Evolutionary conservation across 257 asterid species (phyloP), one percentile per base, ranked within the genome.

Genomic region (Ilex asprella): DNA sequence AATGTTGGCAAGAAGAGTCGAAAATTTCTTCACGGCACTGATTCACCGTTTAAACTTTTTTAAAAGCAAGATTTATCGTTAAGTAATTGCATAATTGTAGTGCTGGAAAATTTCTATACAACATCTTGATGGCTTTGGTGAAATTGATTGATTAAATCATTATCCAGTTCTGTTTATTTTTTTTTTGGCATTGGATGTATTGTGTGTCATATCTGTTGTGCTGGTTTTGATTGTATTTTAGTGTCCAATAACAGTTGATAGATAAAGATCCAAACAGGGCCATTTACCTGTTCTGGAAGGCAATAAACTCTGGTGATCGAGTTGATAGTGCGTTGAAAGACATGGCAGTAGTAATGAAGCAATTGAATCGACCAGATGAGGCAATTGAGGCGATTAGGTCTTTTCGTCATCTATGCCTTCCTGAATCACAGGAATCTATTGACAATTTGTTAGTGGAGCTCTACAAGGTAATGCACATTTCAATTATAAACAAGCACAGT

Each of bases 331-430:
- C 99, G 56, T 75, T 93, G 12, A 93, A 93, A 71, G 99, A 93
- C 80, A 93, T 89, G 99, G 99, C 99, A 14, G 78, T 87, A 30
- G 95, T 87, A 39, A 87, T 89, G 99, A 87, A 87, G 62, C 99
- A 89, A 52, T 68, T 93, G 77, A 69, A 84, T 60, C 82, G 99
- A 0, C 66, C 97, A 0, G 92, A 93, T 15, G 99, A 93, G 82
- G 99, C 97, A 2, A 81, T 93, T 8, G 96, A 93, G 76, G 99
- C 99, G 57, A 87, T 93, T 60, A 87, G 79, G 76, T 93, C 99
- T 2, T 93, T 93, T 62, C 97, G 99, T 49, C 81, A 89, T 73
- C 99, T 89, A 51, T 89, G 97, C 58, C 88, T 96, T 49, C 73
- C 51, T 32, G 84, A 85, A 27, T 93, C 99, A 58, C 97, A 87